Evolutionary conservation across 1,284 basidiomycete species (phyloP).

Genomic region (Boletus sp.): DNA sequence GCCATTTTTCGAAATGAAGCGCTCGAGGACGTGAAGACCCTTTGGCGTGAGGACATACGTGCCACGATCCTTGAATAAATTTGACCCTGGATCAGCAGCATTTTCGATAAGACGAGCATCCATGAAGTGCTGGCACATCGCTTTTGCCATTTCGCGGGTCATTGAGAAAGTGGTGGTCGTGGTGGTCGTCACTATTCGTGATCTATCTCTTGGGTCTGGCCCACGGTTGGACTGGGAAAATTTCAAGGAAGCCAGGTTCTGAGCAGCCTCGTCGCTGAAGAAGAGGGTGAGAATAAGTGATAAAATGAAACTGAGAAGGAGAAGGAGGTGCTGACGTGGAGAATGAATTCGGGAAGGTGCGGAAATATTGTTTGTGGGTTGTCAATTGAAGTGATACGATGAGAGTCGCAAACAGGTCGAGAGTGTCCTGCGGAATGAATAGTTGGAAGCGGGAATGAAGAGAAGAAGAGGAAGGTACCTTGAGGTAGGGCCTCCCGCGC

Average conservation of each 20-base stretch:
- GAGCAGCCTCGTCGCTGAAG: constrained; percentile 89
- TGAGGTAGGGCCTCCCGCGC: constrained; percentile 89
- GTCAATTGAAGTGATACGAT: constrained; percentile 89
- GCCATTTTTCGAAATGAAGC: constrained; percentile 99
- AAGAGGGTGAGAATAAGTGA: constrained; percentile 21
- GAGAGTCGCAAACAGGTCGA: constrained; percentile 96
- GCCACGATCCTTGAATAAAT: constrained; percentile 95
- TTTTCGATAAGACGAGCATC: constrained; percentile 97
- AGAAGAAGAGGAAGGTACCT: constrained; percentile 45
- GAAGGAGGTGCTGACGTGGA: constrained; percentile 66
- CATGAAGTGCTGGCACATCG: constrained; percentile 99
- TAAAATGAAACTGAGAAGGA: constrained; percentile 12
- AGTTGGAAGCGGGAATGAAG: background rate
- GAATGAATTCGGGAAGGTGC: constrained; percentile 92
- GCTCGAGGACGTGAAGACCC: constrained; percentile 95
- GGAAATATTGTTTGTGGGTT: constrained; percentile 94
- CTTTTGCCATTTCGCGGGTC: constrained; percentile 99
- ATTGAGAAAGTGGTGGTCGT: constrained; percentile 99
- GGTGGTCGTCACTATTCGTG: constrained; percentile 96
- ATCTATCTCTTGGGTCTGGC: constrained; percentile 95
- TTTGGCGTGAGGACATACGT: constrained; percentile 96
- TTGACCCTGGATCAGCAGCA: constrained; percentile 83
- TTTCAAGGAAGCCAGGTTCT: constrained; percentile 92
- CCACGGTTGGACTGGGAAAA: constrained; percentile 99
- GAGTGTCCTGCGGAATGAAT: constrained; percentile 72